phyloP scores from a whole-genome alignment of 2,329 filamentous ascomycete genomes.

The Botryotinia narcissicola region DNA sequence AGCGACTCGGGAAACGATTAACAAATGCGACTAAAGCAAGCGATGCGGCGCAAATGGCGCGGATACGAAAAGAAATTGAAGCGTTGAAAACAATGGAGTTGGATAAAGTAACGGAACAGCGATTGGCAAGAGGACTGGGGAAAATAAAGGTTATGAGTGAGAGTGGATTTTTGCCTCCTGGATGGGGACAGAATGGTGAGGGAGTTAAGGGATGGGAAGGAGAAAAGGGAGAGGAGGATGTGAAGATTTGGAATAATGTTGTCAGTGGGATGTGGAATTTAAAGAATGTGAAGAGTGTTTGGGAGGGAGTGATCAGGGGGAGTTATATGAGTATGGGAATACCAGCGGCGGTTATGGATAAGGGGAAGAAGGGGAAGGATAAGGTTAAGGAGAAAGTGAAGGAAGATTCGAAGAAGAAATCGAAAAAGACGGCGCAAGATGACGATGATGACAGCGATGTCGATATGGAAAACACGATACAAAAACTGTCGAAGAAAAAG shows the following conservation, averaged over 20 bases:
- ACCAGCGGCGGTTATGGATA: constrained; percentile 30
- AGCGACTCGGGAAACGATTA: constrained; percentile 62
- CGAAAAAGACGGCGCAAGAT: constrained; percentile 17
- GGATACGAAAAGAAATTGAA: constrained; percentile 61
- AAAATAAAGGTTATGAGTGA: constrained; percentile 50
- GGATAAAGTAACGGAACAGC: constrained; percentile 44
- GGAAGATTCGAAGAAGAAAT: constrained; percentile 4
- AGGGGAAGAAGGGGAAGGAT: constrained; percentile 26
- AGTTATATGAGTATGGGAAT: constrained; percentile 37
- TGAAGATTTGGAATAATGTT: constrained; percentile 46
- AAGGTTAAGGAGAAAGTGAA: constrained; percentile 23
- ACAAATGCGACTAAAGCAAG: constrained; percentile 51
- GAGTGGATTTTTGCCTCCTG: constrained; percentile 44
- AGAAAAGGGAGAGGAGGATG: constrained; percentile 31
- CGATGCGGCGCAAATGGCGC: constrained; percentile 50
- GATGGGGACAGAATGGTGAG: constrained; percentile 23
- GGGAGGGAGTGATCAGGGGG: constrained; percentile 41
- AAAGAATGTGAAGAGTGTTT: constrained; percentile 49
- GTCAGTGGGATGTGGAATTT: constrained; percentile 53
- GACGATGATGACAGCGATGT: constrained; percentile 18
- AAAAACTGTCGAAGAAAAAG: not conserved
- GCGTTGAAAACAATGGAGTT: constrained; percentile 51
- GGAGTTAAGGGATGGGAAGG: constrained; percentile 38
- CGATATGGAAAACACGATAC: constrained; percentile 10
- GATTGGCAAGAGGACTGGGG: constrained; percentile 49